Conservation (phyloP, 2,329 filamentous ascomycete species). For the Fusarium haematococcum region DNA sequence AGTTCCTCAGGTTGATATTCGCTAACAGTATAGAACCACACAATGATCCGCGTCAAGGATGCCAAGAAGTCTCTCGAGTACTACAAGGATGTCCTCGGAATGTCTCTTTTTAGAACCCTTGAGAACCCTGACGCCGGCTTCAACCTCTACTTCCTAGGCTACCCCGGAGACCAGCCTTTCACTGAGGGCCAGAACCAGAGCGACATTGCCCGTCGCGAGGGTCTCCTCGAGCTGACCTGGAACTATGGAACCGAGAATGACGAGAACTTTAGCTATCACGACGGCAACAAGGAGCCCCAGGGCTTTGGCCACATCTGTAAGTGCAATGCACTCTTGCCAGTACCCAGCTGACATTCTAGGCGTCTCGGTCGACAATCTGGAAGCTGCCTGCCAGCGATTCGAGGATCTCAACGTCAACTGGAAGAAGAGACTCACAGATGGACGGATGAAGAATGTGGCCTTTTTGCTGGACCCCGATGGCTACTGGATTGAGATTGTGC, state of each 20-base stretch:
- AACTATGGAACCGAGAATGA: slow-evolving; percentile 88
- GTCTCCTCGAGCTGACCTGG: slow-evolving; percentile 91
- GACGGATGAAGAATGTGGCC: slow-evolving; percentile 92
- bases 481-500: slow-evolving; percentile 85
- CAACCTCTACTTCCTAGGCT: slow-evolving; percentile 94
- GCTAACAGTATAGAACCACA: slow-evolving; percentile 73
- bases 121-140: slow-evolving; percentile 80
- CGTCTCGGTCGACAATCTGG: slow-evolving; percentile 87
- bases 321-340: slow-evolving; percentile 44
- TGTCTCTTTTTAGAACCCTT: slow-evolving; percentile 80
- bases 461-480: slow-evolving; percentile 90
- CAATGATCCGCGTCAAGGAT: slow-evolving; percentile 95
- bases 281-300: slow-evolving; percentile 91
- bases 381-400: slow-evolving; percentile 87
- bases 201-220: slow-evolving; percentile 77
- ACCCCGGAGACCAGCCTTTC: slow-evolving; percentile 68
- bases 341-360: slow-evolving; percentile 58
- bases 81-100: slow-evolving; percentile 89
- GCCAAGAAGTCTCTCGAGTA: slow-evolving; percentile 79
- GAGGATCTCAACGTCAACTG: slow-evolving; percentile 85
- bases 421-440: slow-evolving; percentile 96
- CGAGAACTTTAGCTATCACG: slow-evolving; percentile 85
- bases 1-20: not conserved
- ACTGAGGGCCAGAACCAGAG: slow-evolving; percentile 57
- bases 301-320: slow-evolving; percentile 94